phyloP scores from a whole-genome alignment of 148 eudicot genomes.

The Heliamphora exappendiculata region DNA sequence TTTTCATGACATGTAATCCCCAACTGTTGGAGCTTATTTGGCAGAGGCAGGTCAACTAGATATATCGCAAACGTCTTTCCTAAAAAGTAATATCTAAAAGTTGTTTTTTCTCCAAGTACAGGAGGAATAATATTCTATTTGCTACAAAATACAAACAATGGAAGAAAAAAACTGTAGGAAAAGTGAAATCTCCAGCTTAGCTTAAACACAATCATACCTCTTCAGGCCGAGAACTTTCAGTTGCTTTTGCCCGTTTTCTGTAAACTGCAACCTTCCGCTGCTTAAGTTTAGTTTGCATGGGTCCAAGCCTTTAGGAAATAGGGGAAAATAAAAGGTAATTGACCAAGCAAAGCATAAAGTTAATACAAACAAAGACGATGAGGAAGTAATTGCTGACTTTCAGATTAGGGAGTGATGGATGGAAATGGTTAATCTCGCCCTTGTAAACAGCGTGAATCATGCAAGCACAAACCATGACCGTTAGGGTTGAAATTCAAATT shows the following conservation, averaged over 20 bases:
- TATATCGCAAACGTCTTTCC: background rate
- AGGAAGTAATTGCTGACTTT: background rate
- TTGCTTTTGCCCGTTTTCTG: constrained; percentile 15
- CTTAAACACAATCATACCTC: constrained; percentile 27
- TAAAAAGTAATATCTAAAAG: background rate
- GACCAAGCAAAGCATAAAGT: background rate
- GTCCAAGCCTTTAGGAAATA: constrained; percentile 43
- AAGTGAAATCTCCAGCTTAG: background rate
- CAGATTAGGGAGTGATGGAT: background rate
- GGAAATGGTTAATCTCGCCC: no score
- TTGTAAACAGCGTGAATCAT: no score
- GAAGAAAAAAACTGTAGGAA: background rate
- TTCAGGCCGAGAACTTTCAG: constrained; percentile 26
- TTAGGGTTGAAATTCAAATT: no score
- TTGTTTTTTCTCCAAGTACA: background rate
- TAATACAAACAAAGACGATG: background rate
- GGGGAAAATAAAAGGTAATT: background rate
- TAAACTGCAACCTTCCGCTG: constrained; percentile 26
- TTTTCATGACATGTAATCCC: background rate
- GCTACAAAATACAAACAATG: no score
- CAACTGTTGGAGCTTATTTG: background rate
- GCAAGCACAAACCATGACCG: no score
- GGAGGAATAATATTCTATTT: background rate
- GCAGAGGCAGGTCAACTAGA: background rate
- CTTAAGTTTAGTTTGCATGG: constrained; percentile 43